A percentile compares a stretch with the other conserved stretches of the same genome.
phyloP scores from a whole-genome alignment of 1,284 basidiomycete genomes.

The Sanghuangporus baumii region DNA sequence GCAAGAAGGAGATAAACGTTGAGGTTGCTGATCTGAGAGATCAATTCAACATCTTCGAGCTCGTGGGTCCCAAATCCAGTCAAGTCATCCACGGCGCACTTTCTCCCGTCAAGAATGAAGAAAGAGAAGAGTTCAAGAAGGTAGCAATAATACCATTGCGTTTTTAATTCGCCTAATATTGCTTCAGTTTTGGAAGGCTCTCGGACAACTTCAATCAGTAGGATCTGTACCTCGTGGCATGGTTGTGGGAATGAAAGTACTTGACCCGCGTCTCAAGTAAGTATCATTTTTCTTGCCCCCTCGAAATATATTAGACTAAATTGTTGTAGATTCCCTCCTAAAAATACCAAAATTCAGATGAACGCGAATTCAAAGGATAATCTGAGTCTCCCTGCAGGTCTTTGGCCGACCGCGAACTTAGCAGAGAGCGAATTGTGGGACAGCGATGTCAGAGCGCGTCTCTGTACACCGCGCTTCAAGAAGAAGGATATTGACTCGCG shows the following conservation, averaged over 20 bases:
- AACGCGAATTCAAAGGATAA: slow-evolving; percentile 20
- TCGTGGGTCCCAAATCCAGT: slow-evolving; percentile 79
- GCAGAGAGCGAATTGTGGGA: slow-evolving; percentile 75
- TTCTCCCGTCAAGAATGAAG: slow-evolving; percentile 46
- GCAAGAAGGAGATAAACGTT: slow-evolving; percentile 34
- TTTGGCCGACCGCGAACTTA: slow-evolving; percentile 53
- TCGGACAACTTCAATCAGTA: slow-evolving; percentile 57
- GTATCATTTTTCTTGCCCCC: slow-evolving; percentile 16
- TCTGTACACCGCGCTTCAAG: slow-evolving; percentile 64
- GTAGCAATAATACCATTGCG: slow-evolving; percentile 30
- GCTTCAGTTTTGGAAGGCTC: slow-evolving; percentile 63
- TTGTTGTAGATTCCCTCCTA: slow-evolving; percentile 66
- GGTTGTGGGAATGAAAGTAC: slow-evolving; percentile 69
- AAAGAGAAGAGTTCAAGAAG: slow-evolving; percentile 54
- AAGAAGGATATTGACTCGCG: slow-evolving; percentile 84
- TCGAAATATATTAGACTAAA: neutral
- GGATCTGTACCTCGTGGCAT: slow-evolving; percentile 67
- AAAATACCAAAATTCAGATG: slow-evolving; percentile 49
- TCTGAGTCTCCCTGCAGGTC: slow-evolving; percentile 26
- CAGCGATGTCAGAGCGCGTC: slow-evolving; percentile 39
- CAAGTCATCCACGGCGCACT: slow-evolving; percentile 74
- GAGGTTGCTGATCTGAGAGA: slow-evolving; percentile 67
- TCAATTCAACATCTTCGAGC: slow-evolving; percentile 75
- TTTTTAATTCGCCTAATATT: neutral
- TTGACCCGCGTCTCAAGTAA: slow-evolving; percentile 78